phyloP scores from a whole-genome alignment of 106 monocot genomes.

The Acorus calamus region DNA sequence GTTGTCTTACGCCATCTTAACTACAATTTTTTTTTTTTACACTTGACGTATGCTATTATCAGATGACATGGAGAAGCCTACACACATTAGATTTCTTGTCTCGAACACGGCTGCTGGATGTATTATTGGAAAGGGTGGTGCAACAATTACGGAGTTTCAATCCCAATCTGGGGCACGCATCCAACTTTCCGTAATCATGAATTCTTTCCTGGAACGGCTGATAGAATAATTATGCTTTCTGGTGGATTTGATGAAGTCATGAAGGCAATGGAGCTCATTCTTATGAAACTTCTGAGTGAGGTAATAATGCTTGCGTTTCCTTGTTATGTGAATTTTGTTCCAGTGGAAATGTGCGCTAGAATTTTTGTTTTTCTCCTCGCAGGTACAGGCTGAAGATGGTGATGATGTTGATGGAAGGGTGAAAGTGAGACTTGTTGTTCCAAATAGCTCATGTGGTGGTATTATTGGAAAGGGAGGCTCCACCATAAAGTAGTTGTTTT shows the following conservation, averaged over 20 bases:
- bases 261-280: slow-evolving; percentile 80
- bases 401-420: slow-evolving; percentile 41
- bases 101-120: slow-evolving; percentile 93
- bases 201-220: slow-evolving; percentile 93
- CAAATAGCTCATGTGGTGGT: slow-evolving; percentile 67
- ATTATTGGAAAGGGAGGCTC: slow-evolving; percentile 79
- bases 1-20: no score
- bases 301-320: slow-evolving; percentile 5
- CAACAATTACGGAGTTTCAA: slow-evolving; percentile 90
- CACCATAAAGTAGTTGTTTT: slow-evolving; percentile 45
- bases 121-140: slow-evolving; percentile 97
- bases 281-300: slow-evolving; percentile 73
- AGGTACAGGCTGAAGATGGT: slow-evolving; percentile 49
- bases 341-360: neutral
- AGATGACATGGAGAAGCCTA: slow-evolving; percentile 76
- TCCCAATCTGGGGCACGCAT: slow-evolving; percentile 95
- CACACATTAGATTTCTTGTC: slow-evolving; percentile 78
- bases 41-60: neutral
- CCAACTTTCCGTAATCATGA: slow-evolving; percentile 94
- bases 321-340: neutral
- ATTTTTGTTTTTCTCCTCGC: neutral
- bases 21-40: no score
- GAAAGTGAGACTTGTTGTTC: slow-evolving; percentile 55
- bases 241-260: slow-evolving; percentile 69
- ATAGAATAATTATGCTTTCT: slow-evolving; percentile 90